These are phyloP conservation scores for Circinella minor DNA, from an alignment of 371 early-diverging fungal species.

Conservation along the genomic window DNA sequence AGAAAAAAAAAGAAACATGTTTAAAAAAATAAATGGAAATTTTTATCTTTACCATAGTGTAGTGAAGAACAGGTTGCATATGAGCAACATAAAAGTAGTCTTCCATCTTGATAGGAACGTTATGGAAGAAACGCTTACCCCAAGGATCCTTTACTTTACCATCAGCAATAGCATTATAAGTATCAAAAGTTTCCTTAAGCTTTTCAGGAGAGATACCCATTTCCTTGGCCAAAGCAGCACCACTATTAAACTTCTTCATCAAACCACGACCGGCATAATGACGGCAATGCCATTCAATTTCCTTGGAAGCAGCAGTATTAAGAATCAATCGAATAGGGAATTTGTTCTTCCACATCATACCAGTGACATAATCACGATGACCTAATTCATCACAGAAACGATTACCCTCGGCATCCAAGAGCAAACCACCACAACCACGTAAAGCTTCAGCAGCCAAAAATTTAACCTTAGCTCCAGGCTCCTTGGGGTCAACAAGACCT, in stretches of 20 bases:
- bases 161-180: slow-evolving; percentile 80
- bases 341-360: slow-evolving; percentile 82
- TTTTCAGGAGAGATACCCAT: slow-evolving; percentile 73
- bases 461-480: slow-evolving; percentile 87
- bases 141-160: slow-evolving; percentile 80
- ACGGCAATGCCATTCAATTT: slow-evolving; percentile 94
- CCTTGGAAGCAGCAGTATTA: slow-evolving; percentile 85
- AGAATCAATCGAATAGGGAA: slow-evolving; percentile 88
- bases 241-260: slow-evolving; percentile 79
- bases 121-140: slow-evolving; percentile 93
- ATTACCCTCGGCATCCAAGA: slow-evolving; percentile 82
- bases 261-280: slow-evolving; percentile 92
- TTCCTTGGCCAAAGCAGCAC: slow-evolving; percentile 82
- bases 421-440: slow-evolving; percentile 94
- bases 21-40: too few species aligned
- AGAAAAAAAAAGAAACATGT: neutral
- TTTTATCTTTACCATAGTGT: slow-evolving; percentile 78
- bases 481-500: slow-evolving; percentile 90
- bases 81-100: slow-evolving; percentile 84
- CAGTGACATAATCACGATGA: slow-evolving; percentile 87
- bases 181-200: slow-evolving; percentile 78
- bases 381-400: slow-evolving; percentile 95
- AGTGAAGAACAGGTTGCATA: slow-evolving; percentile 94
- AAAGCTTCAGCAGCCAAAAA: slow-evolving; percentile 96
- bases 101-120: slow-evolving; percentile 73